These are phyloP conservation scores for Phytophthora cactorum DNA, from an alignment of 352 stramenopile genomes.

Conservation along the genomic window DNA sequence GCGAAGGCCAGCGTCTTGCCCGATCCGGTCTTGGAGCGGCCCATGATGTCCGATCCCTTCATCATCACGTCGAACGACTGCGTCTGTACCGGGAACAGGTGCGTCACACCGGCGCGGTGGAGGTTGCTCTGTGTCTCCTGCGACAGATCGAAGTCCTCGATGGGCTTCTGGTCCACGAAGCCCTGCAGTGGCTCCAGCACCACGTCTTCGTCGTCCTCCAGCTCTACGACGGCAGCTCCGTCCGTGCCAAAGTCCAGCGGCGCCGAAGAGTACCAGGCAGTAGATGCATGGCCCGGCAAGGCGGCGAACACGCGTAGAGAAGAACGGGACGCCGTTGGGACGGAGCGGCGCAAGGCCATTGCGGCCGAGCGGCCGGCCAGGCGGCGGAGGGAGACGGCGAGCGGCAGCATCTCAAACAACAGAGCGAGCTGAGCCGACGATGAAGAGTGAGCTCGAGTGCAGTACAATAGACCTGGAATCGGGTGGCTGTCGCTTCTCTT, in stretches of 20 bases:
- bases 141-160: slow-evolving; percentile 74
- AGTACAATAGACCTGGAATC: no score
- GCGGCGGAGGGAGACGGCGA: slow-evolving; percentile 39
- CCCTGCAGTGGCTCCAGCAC: slow-evolving; percentile 59
- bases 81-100: slow-evolving; percentile 85
- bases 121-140: slow-evolving; percentile 64
- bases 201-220: slow-evolving; percentile 49
- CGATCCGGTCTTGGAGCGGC: slow-evolving; percentile 82
- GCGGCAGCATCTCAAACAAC: slow-evolving; percentile 35
- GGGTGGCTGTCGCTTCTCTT: slow-evolving; percentile 13
- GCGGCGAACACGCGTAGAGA: slow-evolving; percentile 23
- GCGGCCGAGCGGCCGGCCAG: slow-evolving; percentile 34
- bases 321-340: slow-evolving; percentile 13
- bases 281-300: slow-evolving; percentile 10
- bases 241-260: slow-evolving; percentile 20
- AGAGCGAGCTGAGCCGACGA: slow-evolving; percentile 12
- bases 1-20: slow-evolving; percentile 84
- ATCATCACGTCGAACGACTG: slow-evolving; percentile 88
- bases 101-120: slow-evolving; percentile 67
- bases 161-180: slow-evolving; percentile 78
- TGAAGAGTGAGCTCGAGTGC: slow-evolving; percentile 17
- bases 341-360: slow-evolving; percentile 17
- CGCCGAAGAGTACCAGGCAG: slow-evolving; percentile 34
- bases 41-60: slow-evolving; percentile 81
- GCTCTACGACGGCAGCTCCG: slow-evolving; percentile 17